A percentile compares a stretch with the other conserved stretches of the same genome.
These are phyloP conservation scores for Chalciporus chontae DNA, from an alignment of 768 basidiomycete species.

Conservation along the genomic window DNA sequence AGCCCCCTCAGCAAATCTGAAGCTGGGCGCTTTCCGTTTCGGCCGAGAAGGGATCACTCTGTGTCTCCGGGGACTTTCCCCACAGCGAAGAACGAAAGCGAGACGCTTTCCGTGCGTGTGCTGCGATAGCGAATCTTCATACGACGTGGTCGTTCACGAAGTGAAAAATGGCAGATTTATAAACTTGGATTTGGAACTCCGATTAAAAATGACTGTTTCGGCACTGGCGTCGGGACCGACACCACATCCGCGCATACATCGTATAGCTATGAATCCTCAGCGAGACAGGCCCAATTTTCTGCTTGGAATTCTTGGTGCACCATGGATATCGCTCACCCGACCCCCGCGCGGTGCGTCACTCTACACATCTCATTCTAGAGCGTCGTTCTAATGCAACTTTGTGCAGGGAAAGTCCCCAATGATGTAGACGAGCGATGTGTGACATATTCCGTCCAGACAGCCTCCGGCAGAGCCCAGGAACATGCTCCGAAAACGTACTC, in stretches of 20 bases:
- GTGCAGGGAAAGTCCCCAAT: conserved; percentile 51
- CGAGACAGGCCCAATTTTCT: not conserved
- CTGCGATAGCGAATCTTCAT: conserved; percentile 86
- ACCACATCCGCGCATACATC: not conserved
- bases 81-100: conserved; percentile 61
- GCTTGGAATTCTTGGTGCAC: not conserved
- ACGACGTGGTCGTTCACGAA: conserved; percentile 42
- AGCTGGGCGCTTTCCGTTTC: conserved; percentile 70
- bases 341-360: conserved; percentile 20
- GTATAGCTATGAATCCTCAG: not conserved
- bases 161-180: conserved; percentile 21
- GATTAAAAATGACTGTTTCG: conserved; percentile 10
- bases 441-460: conserved; percentile 57
- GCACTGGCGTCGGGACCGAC: not conserved
- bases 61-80: conserved; percentile 94
- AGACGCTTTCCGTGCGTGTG: conserved; percentile 61
- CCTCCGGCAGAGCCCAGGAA: conserved; percentile 47
- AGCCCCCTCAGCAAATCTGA: conserved; percentile 64
- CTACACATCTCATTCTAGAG: not conserved
- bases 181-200: conserved; percentile 14
- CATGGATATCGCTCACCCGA: conserved; percentile 24
- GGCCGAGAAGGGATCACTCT: conserved; percentile 57
- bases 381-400: not conserved
- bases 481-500: conserved; percentile 55
- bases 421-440: conserved; percentile 64